Evolutionary conservation across 208 protist genomes (phyloP), one percentile per base, ranked within the genome.

Genomic region (Trypanosoma conorhini): DNA sequence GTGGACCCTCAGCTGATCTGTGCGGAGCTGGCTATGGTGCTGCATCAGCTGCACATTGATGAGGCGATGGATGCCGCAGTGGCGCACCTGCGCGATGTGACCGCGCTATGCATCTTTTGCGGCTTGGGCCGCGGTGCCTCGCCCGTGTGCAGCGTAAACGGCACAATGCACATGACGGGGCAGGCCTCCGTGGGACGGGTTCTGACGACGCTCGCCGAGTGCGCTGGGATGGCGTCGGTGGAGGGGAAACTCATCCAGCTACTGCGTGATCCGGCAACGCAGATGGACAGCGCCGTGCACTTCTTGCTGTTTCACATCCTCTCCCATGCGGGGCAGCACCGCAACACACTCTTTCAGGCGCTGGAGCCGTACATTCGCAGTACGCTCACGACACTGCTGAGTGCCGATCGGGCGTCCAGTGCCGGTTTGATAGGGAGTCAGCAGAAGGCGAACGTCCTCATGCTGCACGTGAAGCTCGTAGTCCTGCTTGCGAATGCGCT

Each of bases 11-110:
- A 93, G 81, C 74, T 96, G 72, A 73, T 96, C 50, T 96, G 92
- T 66, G 92, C 89, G n/a, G 89, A 96, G 66, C 66, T 95, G 52
- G 87, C 86, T n/a, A 96, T 96, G 92, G 92, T 95, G 72, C 75
- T 96, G 46, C 89, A 95, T 75, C 81, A 93, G 63, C 70, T 85
- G 61, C 87, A 96, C 74, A 85, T 96, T 50, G 72, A 76, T 59
- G 92, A 90, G 51, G 92, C 92, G 24, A 85, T 94, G 63, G 86
- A 93, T 62, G 89, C 89, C 30, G 81, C 87, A 30, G 67, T 93
- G 26, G 79, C 85, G 42, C 91, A 96, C 74, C 88, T 95, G 66
- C 72, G 79, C 40, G 87, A 96, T 70, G 87, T 83, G 26, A 82
- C 85, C 13, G 77, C 81, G 24, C 78, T 85, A 56, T 96, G 92